These are phyloP conservation scores for Passiflora organensis DNA, from an alignment of 345 rosid genomes.

Conservation along the genomic window DNA sequence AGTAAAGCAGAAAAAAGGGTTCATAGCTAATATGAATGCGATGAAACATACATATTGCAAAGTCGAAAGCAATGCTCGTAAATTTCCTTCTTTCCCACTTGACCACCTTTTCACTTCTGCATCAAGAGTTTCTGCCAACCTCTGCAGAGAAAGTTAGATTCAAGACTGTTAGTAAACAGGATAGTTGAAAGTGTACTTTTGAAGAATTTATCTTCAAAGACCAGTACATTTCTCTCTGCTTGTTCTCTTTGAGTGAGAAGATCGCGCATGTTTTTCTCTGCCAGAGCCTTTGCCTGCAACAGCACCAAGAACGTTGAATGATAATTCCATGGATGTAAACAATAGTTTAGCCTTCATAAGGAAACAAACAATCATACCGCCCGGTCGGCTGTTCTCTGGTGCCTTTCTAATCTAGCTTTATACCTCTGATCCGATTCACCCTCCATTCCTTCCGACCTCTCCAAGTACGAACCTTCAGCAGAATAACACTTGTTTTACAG, in stretches of 20 bases:
- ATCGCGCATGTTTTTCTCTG: conserved; percentile 91
- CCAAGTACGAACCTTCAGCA: conserved; percentile 28
- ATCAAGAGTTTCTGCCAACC: conserved; percentile 78
- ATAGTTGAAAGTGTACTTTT: background rate
- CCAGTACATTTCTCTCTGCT: conserved; percentile 70
- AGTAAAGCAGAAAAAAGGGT: conserved; percentile 11
- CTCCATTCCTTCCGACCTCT: conserved; percentile 51
- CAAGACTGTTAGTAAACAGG: conserved; percentile 11
- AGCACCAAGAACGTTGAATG: conserved; percentile 5
- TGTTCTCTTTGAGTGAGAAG: conserved; percentile 81
- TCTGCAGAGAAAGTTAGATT: conserved; percentile 41
- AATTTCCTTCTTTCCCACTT: conserved; percentile 86
- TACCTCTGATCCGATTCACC: conserved; percentile 92
- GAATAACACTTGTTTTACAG: conserved; percentile 10
- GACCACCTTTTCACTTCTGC: conserved; percentile 97
- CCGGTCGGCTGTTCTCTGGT: conserved; percentile 86
- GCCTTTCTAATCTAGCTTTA: conserved; percentile 88
- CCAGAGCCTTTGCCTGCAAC: conserved; percentile 84
- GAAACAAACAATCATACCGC: conserved; percentile 43
- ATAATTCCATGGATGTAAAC: conserved; percentile 7
- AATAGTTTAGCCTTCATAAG: background rate
- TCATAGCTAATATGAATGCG: background rate
- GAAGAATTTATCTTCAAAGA: no score
- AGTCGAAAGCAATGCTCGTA: conserved; percentile 95
- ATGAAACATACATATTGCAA: conserved; percentile 75